Evolutionary conservation across 331 rosid genomes (phyloP).

Genomic region (Quercus tomentella): DNA sequence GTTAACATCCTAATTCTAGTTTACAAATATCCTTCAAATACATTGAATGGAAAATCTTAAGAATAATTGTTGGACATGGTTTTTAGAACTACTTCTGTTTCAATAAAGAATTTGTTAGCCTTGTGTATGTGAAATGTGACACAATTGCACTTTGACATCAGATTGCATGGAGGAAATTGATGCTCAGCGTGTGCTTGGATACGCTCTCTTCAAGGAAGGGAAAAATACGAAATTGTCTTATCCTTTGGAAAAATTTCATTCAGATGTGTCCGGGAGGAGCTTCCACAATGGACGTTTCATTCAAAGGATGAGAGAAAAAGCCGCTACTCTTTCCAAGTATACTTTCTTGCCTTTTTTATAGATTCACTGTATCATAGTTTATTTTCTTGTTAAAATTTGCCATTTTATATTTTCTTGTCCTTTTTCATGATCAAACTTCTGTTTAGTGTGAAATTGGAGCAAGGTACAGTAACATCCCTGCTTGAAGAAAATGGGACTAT

Average conservation of each 20-base stretch:
- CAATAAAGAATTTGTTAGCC: not conserved
- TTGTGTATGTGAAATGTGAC: constrained; percentile 4
- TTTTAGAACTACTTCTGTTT: not conserved
- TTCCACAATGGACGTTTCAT: constrained; percentile 67
- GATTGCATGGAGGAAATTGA: constrained; percentile 62
- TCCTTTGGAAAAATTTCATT: constrained; percentile 45
- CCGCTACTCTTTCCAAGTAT: constrained; percentile 44
- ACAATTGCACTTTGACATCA: constrained; percentile 15
- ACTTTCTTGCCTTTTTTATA: not conserved
- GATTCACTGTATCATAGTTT: not conserved
- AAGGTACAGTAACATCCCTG: constrained; percentile 54
- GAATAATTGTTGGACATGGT: not conserved
- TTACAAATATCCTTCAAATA: not conserved
- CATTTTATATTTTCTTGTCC: not conserved
- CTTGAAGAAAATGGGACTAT: constrained; percentile 46
- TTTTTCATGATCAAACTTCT: not conserved
- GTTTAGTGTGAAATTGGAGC: constrained; percentile 47
- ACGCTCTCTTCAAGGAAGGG: constrained; percentile 53
- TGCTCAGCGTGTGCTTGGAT: constrained; percentile 54
- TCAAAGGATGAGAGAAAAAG: constrained; percentile 53
- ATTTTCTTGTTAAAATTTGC: not conserved
- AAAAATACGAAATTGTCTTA: constrained; percentile 33
- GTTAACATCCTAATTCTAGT: not conserved
- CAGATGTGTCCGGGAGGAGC: constrained; percentile 56
- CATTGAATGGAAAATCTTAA: not conserved